phyloP scores from a whole-genome alignment of 2,329 filamentous ascomycete genomes.

The Ascochyta fabae region DNA sequence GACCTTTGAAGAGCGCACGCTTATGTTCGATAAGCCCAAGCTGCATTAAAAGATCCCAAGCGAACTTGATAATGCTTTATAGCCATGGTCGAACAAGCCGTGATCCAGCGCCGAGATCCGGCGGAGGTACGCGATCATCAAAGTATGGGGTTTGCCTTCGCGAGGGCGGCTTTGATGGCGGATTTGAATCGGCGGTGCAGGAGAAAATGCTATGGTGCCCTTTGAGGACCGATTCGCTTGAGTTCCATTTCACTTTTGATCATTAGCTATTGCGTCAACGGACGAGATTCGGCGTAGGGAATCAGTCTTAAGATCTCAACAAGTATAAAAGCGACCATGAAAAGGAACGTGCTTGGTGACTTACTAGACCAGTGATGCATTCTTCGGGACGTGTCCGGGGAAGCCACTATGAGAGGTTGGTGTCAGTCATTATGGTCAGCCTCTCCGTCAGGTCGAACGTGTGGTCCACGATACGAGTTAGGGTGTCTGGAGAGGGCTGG shows the following conservation, averaged over 20 bases:
- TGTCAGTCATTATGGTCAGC: slow-evolving; percentile 25
- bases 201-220: slow-evolving; percentile 11
- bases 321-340: too few relatives aligned
- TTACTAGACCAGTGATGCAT: slow-evolving; percentile 83
- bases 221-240: slow-evolving; percentile 13
- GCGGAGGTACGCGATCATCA: background rate
- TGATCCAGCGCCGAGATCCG: background rate
- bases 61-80: too few relatives aligned
- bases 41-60: too few relatives aligned
- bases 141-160: too few relatives aligned
- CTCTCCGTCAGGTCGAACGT: too few relatives aligned
- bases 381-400: slow-evolving; percentile 75
- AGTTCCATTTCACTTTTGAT: slow-evolving; percentile 10
- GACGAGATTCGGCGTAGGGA: too few relatives aligned
- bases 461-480: too few relatives aligned
- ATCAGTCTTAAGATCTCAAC: too few relatives aligned
- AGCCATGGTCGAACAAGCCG: too few relatives aligned
- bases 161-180: background rate
- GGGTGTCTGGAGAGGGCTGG: too few relatives aligned
- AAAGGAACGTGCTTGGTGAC: slow-evolving; percentile 46
- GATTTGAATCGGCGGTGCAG: background rate
- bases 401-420: slow-evolving; percentile 66
- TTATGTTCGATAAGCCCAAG: too few relatives aligned
- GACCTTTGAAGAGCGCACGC: too few relatives aligned
- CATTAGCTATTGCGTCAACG: background rate